Base-by-base conservation (phyloP, 2,329 filamentous ascomycete species). In the Neofusicoccum sp. region DNA sequence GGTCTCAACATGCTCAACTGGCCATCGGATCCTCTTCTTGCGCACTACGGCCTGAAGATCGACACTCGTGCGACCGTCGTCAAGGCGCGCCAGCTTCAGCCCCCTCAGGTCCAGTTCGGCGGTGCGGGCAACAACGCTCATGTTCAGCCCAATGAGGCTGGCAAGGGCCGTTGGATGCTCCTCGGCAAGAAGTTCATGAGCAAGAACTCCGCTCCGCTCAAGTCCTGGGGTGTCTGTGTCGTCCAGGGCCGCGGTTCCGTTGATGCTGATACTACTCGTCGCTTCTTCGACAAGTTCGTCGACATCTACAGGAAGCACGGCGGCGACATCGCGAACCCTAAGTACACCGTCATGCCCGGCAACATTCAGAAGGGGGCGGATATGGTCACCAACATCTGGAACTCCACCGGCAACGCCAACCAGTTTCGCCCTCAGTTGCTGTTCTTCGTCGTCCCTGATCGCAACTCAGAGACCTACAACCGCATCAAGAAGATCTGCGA, bases 401-500 rank as follows among this genome's bases (percentile, higher is more conserved):
- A 85, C 14, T 68, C 77, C 2, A 84, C 84, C 2, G 84, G 84
- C 3, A 82, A 84, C 28, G 75, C 81, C 9, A 82, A 80, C 70
- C 81, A 85, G 7, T 71, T 74, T 0, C 81, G 83, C 1, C 91
- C 93, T 0, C 89, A 95, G 72, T 84, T 99, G 3, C 74, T 99
- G 7, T 85, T 98, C 68, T 89, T 94, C 69, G 83, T 98, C 9
- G 81, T 97, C 1, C 84, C 84, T 0, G 85, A 88, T 72, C 90
- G 89, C 71, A 89, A 92, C 66, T 79, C 85, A 0, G 86, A 87
- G 12, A 81, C 87, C 0, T 99, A 99, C 70, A 87, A 91, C 59
- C 87, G 91, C 0, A 85, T 98, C 74, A 99, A 99, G 86, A 93
- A 93, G 77, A 91, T 86, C 31, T 89, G 87, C 65, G 95, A 99